These are phyloP conservation scores for Mortierella sp. DNA, from an alignment of 371 early-diverging fungal species.

Conservation along the genomic window DNA sequence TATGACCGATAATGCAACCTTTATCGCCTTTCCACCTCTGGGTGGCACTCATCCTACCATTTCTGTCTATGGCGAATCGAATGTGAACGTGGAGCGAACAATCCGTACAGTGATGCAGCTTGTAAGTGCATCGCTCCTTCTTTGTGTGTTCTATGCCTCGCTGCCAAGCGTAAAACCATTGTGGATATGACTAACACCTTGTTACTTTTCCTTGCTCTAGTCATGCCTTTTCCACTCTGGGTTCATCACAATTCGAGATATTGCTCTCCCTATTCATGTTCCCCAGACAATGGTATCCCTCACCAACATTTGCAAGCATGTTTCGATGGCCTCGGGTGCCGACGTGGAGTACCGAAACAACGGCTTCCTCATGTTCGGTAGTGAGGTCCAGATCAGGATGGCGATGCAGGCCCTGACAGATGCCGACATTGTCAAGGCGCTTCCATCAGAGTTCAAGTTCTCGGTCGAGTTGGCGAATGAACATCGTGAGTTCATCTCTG, in stretches of 20 bases:
- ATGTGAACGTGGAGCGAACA: conserved; percentile 79
- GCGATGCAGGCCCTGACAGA: conserved; percentile 43
- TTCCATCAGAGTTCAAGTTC: conserved; percentile 53
- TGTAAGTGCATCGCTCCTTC: conserved; percentile 55
- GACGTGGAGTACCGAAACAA: conserved; percentile 61
- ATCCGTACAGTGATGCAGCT: conserved; percentile 76
- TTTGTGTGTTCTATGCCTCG: not conserved
- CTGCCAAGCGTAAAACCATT: not conserved
- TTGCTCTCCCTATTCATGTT: conserved; percentile 15
- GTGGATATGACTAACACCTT: not conserved
- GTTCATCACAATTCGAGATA: conserved; percentile 35
- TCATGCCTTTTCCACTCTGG: conserved; percentile 51
- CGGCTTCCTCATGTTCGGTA: conserved; percentile 49
- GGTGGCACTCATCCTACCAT: conserved; percentile 66
- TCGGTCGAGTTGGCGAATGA: conserved; percentile 81
- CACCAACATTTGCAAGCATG: conserved; percentile 56
- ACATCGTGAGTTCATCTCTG: conserved; percentile 91
- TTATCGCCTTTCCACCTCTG: conserved; percentile 70
- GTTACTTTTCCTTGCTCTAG: conserved; percentile 5
- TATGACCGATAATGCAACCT: conserved; percentile 79
- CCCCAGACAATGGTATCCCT: conserved; percentile 46
- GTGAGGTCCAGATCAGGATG: conserved; percentile 28
- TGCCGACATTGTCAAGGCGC: conserved; percentile 31
- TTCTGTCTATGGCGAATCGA: conserved; percentile 74
- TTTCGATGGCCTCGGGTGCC: conserved; percentile 66